Percentiles rank a stretch among this genome's conserved stretches.
Conservation (phyloP, 805 yeast species). For the Teunomyces atbi region DNA sequence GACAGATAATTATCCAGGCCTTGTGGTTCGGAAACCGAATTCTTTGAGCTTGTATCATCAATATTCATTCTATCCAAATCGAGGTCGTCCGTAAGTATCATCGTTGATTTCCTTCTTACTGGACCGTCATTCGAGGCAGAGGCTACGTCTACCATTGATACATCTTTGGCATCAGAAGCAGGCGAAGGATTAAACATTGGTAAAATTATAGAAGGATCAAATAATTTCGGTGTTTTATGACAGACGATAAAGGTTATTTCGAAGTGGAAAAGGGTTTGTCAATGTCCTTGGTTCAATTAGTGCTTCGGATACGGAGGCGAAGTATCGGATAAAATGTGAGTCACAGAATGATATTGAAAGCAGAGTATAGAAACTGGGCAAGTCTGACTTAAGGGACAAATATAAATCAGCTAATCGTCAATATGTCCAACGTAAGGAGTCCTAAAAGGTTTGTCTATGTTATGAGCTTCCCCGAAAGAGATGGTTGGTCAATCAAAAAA, state of each 20-base stretch:
- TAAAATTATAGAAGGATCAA: not conserved
- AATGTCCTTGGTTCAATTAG: not conserved
- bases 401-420: not conserved
- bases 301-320: not conserved
- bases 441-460: not conserved
- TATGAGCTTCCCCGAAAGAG: not conserved
- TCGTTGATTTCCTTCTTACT: constrained; percentile 62
- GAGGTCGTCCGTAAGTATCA: constrained; percentile 67
- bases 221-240: not conserved
- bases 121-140: constrained; percentile 28
- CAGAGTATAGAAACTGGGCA: not conserved
- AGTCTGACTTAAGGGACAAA: not conserved
- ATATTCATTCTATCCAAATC: constrained; percentile 53
- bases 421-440: not conserved
- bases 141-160: constrained; percentile 45
- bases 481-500: constrained; percentile 2
- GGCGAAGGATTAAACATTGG: not conserved
- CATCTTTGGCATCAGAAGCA: constrained; percentile 9
- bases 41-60: constrained; percentile 28
- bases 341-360: not conserved
- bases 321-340: not conserved
- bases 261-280: not conserved
- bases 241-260: not conserved
- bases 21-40: not conserved
- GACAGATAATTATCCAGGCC: not conserved